These are phyloP conservation scores for Lactifluus hygrophoroides DNA, from an alignment of 768 basidiomycete genomes.

Conservation along the genomic window DNA sequence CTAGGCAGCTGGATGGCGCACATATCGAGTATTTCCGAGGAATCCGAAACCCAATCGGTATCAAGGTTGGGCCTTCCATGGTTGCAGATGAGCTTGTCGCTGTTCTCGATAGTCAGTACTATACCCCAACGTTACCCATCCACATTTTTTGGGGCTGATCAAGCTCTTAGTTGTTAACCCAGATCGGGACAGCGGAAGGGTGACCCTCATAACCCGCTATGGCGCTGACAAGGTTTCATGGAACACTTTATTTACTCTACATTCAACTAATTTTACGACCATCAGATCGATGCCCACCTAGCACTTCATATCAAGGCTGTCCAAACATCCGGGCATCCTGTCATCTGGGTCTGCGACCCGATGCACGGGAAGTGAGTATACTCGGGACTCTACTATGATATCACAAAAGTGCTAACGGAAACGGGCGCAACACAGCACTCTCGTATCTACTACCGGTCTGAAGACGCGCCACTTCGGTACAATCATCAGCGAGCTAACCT, in stretches of 20 bases:
- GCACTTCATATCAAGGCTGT: slow-evolving; percentile 78
- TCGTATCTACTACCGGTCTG: slow-evolving; percentile 67
- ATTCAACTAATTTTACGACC: background rate
- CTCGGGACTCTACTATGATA: background rate
- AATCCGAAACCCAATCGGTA: slow-evolving; percentile 87
- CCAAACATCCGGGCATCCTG: slow-evolving; percentile 71
- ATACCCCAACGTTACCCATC: background rate
- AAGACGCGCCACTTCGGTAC: slow-evolving; percentile 89
- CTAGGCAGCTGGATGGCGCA: slow-evolving; percentile 82
- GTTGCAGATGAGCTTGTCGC: slow-evolving; percentile 61
- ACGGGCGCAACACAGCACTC: slow-evolving; percentile 45
- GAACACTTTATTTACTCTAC: background rate
- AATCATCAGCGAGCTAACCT: slow-evolving; percentile 80
- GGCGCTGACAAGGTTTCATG: slow-evolving; percentile 71
- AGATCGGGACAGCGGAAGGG: slow-evolving; percentile 66
- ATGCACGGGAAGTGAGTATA: slow-evolving; percentile 96
- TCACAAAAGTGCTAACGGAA: background rate
- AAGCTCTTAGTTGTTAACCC: slow-evolving; percentile 77
- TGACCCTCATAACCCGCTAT: slow-evolving; percentile 90
- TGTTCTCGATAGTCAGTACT: slow-evolving; percentile 61
- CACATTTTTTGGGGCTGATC: background rate
- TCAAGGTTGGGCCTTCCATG: slow-evolving; percentile 95
- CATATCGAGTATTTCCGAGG: slow-evolving; percentile 95
- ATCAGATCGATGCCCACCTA: slow-evolving; percentile 64
- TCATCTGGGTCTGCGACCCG: slow-evolving; percentile 93